phyloP scores from a whole-genome alignment of 202 grass and related monocot genomes.

The Digitaria exilis region DNA sequence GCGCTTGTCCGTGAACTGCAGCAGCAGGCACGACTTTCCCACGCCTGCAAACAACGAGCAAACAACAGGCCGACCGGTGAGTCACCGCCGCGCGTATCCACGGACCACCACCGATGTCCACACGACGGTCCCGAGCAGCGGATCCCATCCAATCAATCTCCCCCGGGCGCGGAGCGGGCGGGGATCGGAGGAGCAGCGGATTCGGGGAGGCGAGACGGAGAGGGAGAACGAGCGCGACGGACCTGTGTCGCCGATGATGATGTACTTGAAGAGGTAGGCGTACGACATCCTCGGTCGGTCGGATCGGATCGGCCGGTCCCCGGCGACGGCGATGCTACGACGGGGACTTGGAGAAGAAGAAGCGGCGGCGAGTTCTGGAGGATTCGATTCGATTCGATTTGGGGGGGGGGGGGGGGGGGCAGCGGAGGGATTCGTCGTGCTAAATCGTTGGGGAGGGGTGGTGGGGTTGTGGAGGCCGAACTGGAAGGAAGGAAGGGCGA shows the following conservation, averaged over 20 bases:
- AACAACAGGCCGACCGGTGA: background rate
- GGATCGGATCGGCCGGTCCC: background rate
- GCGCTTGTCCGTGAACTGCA: slow-evolving; percentile 74
- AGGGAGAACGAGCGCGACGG: background rate
- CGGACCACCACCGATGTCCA: background rate
- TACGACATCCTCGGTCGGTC: slow-evolving; percentile 75
- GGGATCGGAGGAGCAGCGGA: background rate
- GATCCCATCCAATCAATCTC: background rate
- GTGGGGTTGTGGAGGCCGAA: background rate
- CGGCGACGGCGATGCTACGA: background rate
- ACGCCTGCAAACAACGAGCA: slow-evolving; percentile 46
- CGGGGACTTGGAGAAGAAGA: background rate
- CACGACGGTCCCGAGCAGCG: background rate
- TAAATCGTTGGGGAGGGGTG: background rate
- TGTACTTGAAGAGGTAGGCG: slow-evolving; percentile 98
- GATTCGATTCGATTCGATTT: slow-evolving; percentile 23
- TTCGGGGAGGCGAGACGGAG: too few relatives aligned
- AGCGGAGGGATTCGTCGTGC: background rate
- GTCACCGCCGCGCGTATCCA: background rate
- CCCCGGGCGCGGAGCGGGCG: too few relatives aligned
- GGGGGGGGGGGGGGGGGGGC: background rate
- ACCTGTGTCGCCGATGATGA: slow-evolving; percentile 99
- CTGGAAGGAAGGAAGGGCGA: too few relatives aligned
- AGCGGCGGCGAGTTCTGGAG: background rate
- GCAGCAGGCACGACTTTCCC: slow-evolving; percentile 69